Percentiles rank a stretch among this genome's conserved stretches.
Conservation (phyloP, 106 monocot species). For the Narthecium ossifragum region DNA sequence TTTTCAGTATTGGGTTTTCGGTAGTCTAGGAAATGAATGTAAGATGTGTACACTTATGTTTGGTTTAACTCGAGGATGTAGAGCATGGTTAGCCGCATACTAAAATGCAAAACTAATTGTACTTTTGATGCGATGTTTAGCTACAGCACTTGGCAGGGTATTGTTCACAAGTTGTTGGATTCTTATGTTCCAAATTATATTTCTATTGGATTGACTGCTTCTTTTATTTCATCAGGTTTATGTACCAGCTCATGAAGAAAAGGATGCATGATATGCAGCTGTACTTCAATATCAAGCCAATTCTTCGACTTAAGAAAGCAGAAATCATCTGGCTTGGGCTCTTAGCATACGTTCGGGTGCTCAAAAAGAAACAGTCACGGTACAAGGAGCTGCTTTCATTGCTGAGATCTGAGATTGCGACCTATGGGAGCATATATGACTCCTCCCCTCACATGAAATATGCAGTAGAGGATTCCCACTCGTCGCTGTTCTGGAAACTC, state of each 20-base stretch:
- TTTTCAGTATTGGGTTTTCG: too few species aligned
- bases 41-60: too few species aligned
- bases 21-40: too few species aligned
- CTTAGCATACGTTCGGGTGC: conserved; percentile 54
- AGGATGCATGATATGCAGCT: conserved; percentile 36
- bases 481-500: conserved; percentile 54
- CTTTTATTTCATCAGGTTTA: conserved; percentile 34
- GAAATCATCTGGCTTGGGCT: conserved; percentile 71
- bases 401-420: conserved; percentile 32
- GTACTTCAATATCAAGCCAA: conserved; percentile 24
- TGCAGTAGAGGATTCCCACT: conserved; percentile 72
- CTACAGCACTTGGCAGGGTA: too few species aligned
- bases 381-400: conserved; percentile 46
- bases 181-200: too few species aligned
- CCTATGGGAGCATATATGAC: conserved; percentile 1
- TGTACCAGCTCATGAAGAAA: conserved; percentile 68
- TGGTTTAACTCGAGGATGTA: too few species aligned
- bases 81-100: too few species aligned
- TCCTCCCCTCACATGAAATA: conserved; percentile 32
- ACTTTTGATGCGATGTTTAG: too few species aligned
- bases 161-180: too few species aligned
- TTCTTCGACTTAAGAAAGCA: conserved; percentile 34
- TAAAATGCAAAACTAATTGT: too few species aligned
- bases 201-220: too few species aligned
- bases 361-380: conserved; percentile 73